These are phyloP conservation scores for Globisporangium canariense DNA, from an alignment of 352 stramenopile genomes.

Conservation along the genomic window DNA sequence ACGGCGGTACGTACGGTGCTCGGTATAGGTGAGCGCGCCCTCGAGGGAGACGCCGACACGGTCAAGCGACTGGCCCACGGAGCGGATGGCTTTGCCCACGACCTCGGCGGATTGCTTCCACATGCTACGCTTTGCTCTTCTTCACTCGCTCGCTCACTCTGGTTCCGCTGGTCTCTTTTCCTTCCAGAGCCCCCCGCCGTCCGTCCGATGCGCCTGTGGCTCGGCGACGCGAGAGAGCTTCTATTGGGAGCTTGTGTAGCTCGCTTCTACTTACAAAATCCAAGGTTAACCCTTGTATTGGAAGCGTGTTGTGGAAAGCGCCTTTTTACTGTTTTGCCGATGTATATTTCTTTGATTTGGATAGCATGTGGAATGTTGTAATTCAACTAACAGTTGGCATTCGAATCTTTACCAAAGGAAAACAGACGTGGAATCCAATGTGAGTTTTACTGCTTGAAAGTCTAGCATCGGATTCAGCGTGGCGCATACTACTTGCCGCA, in stretches of 20 bases:
- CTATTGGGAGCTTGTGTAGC: background rate
- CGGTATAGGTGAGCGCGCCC: constrained; percentile 79
- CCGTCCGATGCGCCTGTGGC: constrained; percentile 4
- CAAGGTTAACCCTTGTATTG: background rate
- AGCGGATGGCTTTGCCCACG: constrained; percentile 82
- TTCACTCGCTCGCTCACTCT: constrained; percentile 26
- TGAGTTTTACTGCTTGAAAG: too few relatives aligned
- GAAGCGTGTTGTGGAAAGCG: too few relatives aligned
- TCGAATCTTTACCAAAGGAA: too few relatives aligned
- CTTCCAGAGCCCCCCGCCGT: constrained; percentile 10
- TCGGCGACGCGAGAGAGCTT: background rate
- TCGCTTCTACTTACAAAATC: too few relatives aligned
- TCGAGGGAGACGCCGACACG: constrained; percentile 80
- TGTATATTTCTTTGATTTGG: too few relatives aligned
- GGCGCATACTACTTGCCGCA: background rate
- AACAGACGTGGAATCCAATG: too few relatives aligned
- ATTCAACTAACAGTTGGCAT: too few relatives aligned
- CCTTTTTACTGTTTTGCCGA: too few relatives aligned
- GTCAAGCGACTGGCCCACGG: constrained; percentile 83
- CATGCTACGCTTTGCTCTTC: constrained; percentile 36
- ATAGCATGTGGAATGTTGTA: too few relatives aligned
- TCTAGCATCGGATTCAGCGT: background rate
- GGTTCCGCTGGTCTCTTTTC: constrained; percentile 21
- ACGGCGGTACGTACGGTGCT: constrained; percentile 67
- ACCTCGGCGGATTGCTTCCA: constrained; percentile 61